Conservation (phyloP, 2,329 filamentous ascomycete species). For the Fusarium subglutinans region DNA sequence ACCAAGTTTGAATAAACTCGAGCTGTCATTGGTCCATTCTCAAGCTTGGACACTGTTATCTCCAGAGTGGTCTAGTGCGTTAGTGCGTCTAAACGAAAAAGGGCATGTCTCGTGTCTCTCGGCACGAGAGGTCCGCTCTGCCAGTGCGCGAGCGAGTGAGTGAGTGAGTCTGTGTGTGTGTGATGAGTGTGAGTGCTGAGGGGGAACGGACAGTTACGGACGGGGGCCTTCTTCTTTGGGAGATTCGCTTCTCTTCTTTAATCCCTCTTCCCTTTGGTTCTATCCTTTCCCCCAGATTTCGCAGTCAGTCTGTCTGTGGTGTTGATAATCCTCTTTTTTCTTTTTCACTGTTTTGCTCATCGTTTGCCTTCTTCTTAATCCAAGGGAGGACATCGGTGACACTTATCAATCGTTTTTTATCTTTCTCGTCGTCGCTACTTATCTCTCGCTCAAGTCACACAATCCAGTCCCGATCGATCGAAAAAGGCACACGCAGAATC, state of each 20-base stretch:
- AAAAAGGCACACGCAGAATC: conserved; percentile 9
- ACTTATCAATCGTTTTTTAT: conserved; percentile 21
- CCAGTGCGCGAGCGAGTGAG: background rate
- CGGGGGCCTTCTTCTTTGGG: background rate
- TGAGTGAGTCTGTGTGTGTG: background rate
- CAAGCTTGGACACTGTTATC: conserved; percentile 12
- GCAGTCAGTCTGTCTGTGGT: background rate
- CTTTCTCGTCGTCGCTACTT: background rate
- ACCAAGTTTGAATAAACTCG: conserved; percentile 1
- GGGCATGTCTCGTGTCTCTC: conserved; percentile 20
- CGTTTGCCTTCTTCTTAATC: background rate
- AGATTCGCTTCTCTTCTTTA: conserved; percentile 20
- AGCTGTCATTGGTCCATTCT: background rate
- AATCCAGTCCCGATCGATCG: conserved; percentile 24
- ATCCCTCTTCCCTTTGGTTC: conserved; percentile 21
- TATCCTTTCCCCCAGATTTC: conserved; percentile 15
- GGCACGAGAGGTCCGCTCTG: conserved; percentile 24
- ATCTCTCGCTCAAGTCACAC: conserved; percentile 29
- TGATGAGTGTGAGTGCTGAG: background rate
- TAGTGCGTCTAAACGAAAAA: conserved; percentile 27
- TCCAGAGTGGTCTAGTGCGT: conserved; percentile 22
- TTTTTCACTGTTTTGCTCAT: conserved; percentile 15
- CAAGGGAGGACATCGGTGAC: conserved; percentile 16
- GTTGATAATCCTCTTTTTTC: conserved; percentile 20
- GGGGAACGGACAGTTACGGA: background rate